These are phyloP conservation scores for Kregervanrija pseudodelftensis DNA, from an alignment of 805 yeast species.

Conservation along the genomic window DNA sequence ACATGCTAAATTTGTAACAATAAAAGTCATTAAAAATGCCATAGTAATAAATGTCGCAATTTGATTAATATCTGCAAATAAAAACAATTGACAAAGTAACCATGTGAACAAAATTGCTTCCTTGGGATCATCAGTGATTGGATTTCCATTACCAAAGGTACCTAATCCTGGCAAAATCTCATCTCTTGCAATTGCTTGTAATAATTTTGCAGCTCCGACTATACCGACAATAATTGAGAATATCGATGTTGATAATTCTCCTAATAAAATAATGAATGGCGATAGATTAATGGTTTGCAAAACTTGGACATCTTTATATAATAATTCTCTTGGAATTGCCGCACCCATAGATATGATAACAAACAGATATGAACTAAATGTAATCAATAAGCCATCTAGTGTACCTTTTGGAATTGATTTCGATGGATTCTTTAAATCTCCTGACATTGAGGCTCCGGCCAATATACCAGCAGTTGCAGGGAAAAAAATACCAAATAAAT, in stretches of 20 bases:
- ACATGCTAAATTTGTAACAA: slow-evolving; percentile 91
- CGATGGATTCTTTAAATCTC: slow-evolving; percentile 81
- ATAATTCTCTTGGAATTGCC: slow-evolving; percentile 71
- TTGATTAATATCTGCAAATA: slow-evolving; percentile 85
- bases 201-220: slow-evolving; percentile 87
- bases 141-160: slow-evolving; percentile 45
- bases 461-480: slow-evolving; percentile 98
- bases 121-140: slow-evolving; percentile 46
- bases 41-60: slow-evolving; percentile 93
- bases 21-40: slow-evolving; percentile 95
- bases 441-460: slow-evolving; percentile 99
- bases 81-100: slow-evolving; percentile 73
- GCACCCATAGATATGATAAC: slow-evolving; percentile 79
- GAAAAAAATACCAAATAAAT: slow-evolving; percentile 89
- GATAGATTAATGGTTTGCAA: slow-evolving; percentile 74
- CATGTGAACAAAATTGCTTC: slow-evolving; percentile 70
- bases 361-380: slow-evolving; percentile 68
- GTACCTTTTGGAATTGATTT: slow-evolving; percentile 93
- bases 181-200: slow-evolving; percentile 89
- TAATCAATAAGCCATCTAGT: slow-evolving; percentile 67
- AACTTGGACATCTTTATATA: slow-evolving; percentile 74
- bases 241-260: slow-evolving; percentile 87
- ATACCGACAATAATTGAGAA: slow-evolving; percentile 94
- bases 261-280: slow-evolving; percentile 63
- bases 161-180: slow-evolving; percentile 74